These are phyloP conservation scores for Diversispora epigaea DNA, from an alignment of 192 early-diverging fungal species.

Conservation along the genomic window DNA sequence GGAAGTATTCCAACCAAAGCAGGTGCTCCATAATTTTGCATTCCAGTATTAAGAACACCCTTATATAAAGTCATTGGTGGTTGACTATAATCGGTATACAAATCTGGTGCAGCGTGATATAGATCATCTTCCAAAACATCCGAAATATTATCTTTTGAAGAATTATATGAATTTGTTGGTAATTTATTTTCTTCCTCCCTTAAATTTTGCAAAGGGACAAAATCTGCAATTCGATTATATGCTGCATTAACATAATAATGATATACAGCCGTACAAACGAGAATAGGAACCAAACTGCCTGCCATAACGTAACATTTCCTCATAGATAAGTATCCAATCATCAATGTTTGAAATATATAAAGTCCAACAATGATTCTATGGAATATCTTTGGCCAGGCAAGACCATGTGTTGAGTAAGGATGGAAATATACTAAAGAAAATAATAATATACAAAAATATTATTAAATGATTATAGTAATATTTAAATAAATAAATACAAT, in stretches of 20 bases:
- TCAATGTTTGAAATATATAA: constrained; percentile 64
- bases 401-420: constrained; percentile 69
- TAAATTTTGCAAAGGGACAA: constrained; percentile 50
- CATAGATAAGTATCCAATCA: constrained; percentile 62
- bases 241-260: constrained; percentile 44
- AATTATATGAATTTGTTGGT: neutral
- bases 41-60: constrained; percentile 70
- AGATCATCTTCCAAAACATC: constrained; percentile 60
- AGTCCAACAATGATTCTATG: constrained; percentile 65
- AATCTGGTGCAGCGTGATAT: constrained; percentile 58
- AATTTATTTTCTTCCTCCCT: constrained; percentile 26
- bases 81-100: constrained; percentile 71
- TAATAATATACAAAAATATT: neutral
- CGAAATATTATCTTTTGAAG: neutral
- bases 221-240: constrained; percentile 44
- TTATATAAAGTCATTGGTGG: constrained; percentile 69
- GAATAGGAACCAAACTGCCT: constrained; percentile 43
- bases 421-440: constrained; percentile 63
- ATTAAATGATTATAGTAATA: constrained; percentile 9
- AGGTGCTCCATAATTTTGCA: constrained; percentile 67
- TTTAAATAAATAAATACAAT: neutral
- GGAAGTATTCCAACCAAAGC: constrained; percentile 65
- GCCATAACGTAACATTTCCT: constrained; percentile 50
- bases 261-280: constrained; percentile 50
- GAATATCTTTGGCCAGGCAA: constrained; percentile 72